Conservation (phyloP, 2,329 filamentous ascomycete genomes). For the Capronia coronata region DNA sequence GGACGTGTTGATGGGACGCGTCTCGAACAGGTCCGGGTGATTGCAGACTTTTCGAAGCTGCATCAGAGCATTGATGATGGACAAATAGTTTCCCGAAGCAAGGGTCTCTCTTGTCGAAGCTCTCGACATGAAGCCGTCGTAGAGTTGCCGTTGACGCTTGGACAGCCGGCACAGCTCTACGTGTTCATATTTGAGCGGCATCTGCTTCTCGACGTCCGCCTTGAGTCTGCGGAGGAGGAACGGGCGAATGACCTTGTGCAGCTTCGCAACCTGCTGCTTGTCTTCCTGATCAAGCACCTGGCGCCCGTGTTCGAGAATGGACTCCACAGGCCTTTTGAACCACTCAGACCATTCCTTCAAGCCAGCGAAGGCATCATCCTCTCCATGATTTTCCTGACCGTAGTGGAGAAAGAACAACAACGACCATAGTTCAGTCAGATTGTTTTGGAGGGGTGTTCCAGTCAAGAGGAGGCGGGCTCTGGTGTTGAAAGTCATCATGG, state of each 20-base stretch:
- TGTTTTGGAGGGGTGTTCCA: constrained; percentile 93
- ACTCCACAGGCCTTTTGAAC: constrained; percentile 90
- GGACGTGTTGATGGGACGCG: constrained; percentile 91
- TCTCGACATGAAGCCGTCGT: constrained; percentile 90
- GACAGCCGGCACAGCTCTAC: constrained; percentile 93
- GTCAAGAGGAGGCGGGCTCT: constrained; percentile 80
- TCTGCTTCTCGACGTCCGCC: constrained; percentile 96
- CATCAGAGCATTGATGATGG: constrained; percentile 98
- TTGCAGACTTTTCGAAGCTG: constrained; percentile 97
- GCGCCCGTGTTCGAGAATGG: constrained; percentile 89
- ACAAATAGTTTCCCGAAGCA: constrained; percentile 88
- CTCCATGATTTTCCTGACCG: constrained; percentile 64
- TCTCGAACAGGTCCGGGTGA: constrained; percentile 93
- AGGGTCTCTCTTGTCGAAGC: constrained; percentile 84
- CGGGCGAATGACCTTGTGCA: constrained; percentile 88
- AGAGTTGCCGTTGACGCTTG: constrained; percentile 89
- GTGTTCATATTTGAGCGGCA: constrained; percentile 96
- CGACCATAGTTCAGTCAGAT: constrained; percentile 94
- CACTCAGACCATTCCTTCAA: constrained; percentile 94
- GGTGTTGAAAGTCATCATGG: constrained; percentile 87
- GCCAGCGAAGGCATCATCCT: constrained; percentile 84
- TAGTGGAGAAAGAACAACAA: constrained; percentile 95
- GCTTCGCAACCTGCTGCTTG: constrained; percentile 80
- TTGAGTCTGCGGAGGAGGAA: constrained; percentile 88
- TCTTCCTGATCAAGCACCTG: constrained; percentile 94